Percentiles rank a stretch among this genome's conserved stretches.
Conservation (phyloP, 352 stramenopile genomes). For the Lagenidium giganteum region DNA sequence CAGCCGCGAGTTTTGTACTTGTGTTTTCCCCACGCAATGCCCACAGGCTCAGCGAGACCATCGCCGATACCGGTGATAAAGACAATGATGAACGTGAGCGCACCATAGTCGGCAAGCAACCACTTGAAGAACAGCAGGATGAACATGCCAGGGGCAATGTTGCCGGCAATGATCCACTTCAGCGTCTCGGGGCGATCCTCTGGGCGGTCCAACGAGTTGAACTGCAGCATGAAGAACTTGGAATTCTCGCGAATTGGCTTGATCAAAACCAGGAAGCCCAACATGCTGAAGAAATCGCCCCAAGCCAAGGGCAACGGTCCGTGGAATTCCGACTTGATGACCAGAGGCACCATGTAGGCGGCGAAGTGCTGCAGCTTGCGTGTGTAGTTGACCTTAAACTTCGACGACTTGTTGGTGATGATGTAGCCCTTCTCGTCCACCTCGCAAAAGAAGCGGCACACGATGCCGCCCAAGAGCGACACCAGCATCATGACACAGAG, state of each 20-base stretch:
- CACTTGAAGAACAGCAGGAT: slow-evolving; percentile 86
- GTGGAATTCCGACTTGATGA: slow-evolving; percentile 56
- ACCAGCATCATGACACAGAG: slow-evolving; percentile 55
- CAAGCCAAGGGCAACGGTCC: slow-evolving; percentile 64
- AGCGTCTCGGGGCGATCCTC: slow-evolving; percentile 54
- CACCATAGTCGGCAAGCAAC: slow-evolving; percentile 44
- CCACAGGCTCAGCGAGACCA: slow-evolving; percentile 67
- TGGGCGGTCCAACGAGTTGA: slow-evolving; percentile 81
- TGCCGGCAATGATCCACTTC: slow-evolving; percentile 37
- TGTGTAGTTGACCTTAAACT: slow-evolving; percentile 88
- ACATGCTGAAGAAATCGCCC: slow-evolving; percentile 79
- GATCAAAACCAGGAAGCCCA: slow-evolving; percentile 80
- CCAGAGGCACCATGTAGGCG: slow-evolving; percentile 72
- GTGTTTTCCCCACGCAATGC: slow-evolving; percentile 76
- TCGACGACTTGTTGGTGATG: slow-evolving; percentile 68
- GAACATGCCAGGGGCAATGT: slow-evolving; percentile 56
- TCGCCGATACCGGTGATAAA: slow-evolving; percentile 75
- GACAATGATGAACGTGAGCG: slow-evolving; percentile 40
- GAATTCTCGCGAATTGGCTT: slow-evolving; percentile 75
- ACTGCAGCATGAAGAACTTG: slow-evolving; percentile 86
- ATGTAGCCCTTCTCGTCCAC: slow-evolving; percentile 82
- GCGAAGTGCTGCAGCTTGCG: slow-evolving; percentile 79
- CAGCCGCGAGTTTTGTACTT: slow-evolving; percentile 79
- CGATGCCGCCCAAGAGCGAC: slow-evolving; percentile 65
- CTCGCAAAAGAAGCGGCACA: slow-evolving; percentile 80